Base-by-base conservation (phyloP, 2,329 filamentous ascomycete genomes). In the Diplodia scrobiculata region DNA sequence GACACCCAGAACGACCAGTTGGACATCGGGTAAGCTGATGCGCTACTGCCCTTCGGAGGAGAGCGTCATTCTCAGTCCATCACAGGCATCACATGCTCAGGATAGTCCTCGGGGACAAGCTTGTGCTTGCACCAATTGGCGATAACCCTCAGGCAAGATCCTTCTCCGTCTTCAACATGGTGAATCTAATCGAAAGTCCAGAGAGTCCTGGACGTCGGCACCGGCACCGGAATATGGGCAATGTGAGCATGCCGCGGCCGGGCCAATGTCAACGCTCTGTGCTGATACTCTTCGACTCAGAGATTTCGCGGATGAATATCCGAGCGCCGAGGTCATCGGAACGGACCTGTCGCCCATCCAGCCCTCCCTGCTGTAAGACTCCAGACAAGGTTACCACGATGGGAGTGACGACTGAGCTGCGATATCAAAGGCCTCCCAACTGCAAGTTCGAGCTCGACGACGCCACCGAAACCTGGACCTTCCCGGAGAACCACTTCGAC, bases 401-500 rank as follows among this genome's bases (percentile, higher is more conserved):
- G 21, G 9, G 82, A 82, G 68, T 77, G 76, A 69, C 72, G n/a
- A 82, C 82, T 69, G 77, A 82, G 65, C 25, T 81, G 88, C 80
- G 79, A 70, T 71, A 5, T 65, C 79, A 79, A 75, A 78, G 82
- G 74, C 81, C 81, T 0, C 77, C 79, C 4, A 83, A 83, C 68
- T 78, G 77, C 68, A 71, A 73, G 21, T 83, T 83, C 69, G 78
- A 82, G 65, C 82, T 88, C 80, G 79, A 83, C 81, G 70, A 81
- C 77, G 71, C 82, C 72, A 72, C 73, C 11, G 69, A 73, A 2
- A 70, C 71, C 9, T 77, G 76, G 76, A 66, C 70, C 0, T 72
- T 72, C 63, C 71, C 69, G 14, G 69, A 68, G 38, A 65, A 70
- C 5, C 68, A 67, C 38, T 72, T 72, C 48, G 72, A 73, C 45